Percentiles rank a stretch among this genome's conserved stretches.
Conservation (phyloP, 2,329 filamentous ascomycete species). For the Talaromyces sp. region DNA sequence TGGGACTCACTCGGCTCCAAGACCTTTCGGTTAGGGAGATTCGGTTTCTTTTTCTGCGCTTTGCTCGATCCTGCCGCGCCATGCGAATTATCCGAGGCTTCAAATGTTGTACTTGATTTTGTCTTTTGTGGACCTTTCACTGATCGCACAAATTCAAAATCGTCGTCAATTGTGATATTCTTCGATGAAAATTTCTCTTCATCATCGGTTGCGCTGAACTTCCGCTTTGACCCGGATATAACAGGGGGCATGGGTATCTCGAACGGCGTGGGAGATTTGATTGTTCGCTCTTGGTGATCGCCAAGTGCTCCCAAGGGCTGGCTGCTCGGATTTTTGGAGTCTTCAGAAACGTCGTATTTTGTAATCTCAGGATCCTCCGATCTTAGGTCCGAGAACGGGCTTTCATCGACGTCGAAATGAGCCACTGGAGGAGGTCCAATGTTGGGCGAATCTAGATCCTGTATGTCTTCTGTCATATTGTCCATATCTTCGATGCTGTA, state of each 20-base stretch:
- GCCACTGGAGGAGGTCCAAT: constrained; percentile 46
- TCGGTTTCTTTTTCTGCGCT: constrained; percentile 12
- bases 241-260: constrained; percentile 18
- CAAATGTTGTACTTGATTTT: not conserved
- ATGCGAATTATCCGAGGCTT: not conserved
- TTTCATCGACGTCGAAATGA: constrained; percentile 29
- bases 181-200: constrained; percentile 31
- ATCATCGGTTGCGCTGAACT: constrained; percentile 51
- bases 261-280: constrained; percentile 3
- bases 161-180: constrained; percentile 21
- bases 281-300: not conserved
- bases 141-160: constrained; percentile 30
- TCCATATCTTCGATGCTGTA: constrained; percentile 32
- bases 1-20: constrained; percentile 39
- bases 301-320: not conserved
- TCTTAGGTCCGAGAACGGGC: constrained; percentile 9
- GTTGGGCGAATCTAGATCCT: constrained; percentile 24
- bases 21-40: constrained; percentile 25
- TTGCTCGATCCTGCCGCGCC: constrained; percentile 2
- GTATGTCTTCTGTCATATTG: constrained; percentile 21
- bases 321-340: not conserved
- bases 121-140: constrained; percentile 15
- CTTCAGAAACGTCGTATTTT: not conserved
- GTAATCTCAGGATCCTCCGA: not conserved
- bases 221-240: constrained; percentile 52